Conservation (phyloP, 164 flowering plant genomes). For the Sedum album region DNA sequence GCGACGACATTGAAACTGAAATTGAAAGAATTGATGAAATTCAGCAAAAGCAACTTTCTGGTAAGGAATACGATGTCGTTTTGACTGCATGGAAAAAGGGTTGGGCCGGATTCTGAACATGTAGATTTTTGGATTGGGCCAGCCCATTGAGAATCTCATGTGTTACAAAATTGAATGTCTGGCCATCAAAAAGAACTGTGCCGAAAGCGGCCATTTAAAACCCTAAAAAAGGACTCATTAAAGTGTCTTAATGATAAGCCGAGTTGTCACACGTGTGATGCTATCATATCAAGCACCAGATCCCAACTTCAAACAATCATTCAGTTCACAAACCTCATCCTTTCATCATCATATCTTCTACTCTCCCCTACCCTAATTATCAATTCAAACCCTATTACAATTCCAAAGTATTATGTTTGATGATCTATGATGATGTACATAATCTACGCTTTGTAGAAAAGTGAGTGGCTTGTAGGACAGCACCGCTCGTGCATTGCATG, state of each 20-base stretch:
- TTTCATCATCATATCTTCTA: not conserved
- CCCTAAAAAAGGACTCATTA: not conserved
- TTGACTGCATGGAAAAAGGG: no score
- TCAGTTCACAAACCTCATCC: conserved; percentile 17
- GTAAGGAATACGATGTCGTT: no score
- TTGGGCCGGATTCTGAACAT: no score
- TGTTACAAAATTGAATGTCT: not conserved
- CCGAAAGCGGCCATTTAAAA: not conserved
- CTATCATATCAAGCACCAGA: conserved; percentile 50
- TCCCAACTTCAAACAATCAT: conserved; percentile 31
- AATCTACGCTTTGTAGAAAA: conserved; percentile 1
- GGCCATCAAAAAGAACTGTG: not conserved
- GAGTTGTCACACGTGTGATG: conserved; percentile 60
- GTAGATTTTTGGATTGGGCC: no score
- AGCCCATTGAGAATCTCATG: no score
- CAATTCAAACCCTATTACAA: no score
- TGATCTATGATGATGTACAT: no score
- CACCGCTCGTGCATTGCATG: conserved; percentile 57
- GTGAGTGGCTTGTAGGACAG: conserved; percentile 25
- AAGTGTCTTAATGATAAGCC: conserved; percentile 17
- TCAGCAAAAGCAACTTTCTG: no score
- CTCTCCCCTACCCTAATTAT: not conserved
- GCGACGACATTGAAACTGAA: no score
- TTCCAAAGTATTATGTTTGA: no score
- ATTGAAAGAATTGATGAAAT: no score